Percentiles rank a stretch among this genome's conserved stretches.
Conservation (phyloP, 106 monocot species). For the Platanthera zijinensis region DNA sequence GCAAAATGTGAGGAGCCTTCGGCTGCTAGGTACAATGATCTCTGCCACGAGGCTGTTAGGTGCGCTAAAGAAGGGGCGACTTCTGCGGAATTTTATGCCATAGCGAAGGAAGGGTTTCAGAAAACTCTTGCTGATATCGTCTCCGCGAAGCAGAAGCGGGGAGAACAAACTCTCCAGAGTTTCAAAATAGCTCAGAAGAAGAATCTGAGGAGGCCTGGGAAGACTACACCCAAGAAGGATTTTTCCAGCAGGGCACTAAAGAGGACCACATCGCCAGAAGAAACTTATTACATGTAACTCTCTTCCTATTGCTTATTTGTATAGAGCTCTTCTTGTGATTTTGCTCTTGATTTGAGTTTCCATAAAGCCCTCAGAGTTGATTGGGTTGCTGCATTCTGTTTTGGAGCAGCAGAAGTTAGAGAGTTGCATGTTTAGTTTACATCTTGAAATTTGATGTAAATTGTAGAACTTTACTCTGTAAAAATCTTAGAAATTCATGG, state of each 20-base stretch:
- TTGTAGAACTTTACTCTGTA: conserved; percentile 1
- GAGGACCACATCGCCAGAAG: conserved; percentile 21
- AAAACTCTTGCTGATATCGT: conserved; percentile 42
- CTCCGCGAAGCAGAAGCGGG: conserved; percentile 42
- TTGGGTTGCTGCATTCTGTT: neutral
- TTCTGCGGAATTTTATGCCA: conserved; percentile 41
- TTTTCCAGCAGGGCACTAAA: conserved; percentile 22
- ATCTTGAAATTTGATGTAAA: neutral
- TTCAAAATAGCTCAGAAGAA: conserved; percentile 41
- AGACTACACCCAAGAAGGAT: conserved; percentile 29
- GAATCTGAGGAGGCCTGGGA: conserved; percentile 24
- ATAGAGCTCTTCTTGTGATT: neutral
- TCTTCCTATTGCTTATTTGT: neutral
- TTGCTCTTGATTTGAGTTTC: neutral
- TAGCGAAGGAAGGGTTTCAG: conserved; percentile 56
- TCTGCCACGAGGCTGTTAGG: conserved; percentile 43
- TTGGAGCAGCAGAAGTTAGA: neutral
- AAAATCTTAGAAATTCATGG: neutral
- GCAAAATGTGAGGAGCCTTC: conserved; percentile 40
- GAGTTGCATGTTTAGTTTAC: neutral
- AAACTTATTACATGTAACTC: conserved; percentile 20
- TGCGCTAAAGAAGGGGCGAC: conserved; percentile 66
- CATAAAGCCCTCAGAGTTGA: neutral
- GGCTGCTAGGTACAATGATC: conserved; percentile 48
- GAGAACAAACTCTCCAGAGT: conserved; percentile 39